Evolutionary conservation across 2,329 filamentous ascomycete species (phyloP).

Genomic region (Curvularia sp.): DNA sequence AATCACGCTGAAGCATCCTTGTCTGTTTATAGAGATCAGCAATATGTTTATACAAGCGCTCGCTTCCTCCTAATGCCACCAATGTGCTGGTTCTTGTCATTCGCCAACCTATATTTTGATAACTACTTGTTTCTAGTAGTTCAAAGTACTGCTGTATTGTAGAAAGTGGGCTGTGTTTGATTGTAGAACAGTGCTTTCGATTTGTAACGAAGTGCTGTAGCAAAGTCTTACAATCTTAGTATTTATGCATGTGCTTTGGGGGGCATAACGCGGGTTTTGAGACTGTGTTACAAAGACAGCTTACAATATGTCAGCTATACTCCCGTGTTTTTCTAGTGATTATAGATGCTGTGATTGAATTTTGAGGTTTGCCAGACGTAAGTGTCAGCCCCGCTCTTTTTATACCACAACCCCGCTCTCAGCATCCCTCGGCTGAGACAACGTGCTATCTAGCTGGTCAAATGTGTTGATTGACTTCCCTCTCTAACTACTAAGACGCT

Average conservation of each 20-base stretch:
- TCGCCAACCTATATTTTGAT: neutral
- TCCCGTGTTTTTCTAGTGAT: neutral
- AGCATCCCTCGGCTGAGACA: neutral
- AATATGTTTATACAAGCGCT: neutral
- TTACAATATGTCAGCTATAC: neutral
- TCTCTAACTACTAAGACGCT: neutral
- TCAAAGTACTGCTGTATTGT: neutral
- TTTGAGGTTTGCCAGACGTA: neutral
- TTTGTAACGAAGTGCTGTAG: neutral
- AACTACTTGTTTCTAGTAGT: neutral
- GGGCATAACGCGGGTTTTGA: too few species aligned
- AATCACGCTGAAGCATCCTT: neutral
- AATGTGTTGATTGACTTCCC: neutral
- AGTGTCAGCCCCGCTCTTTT: slow-evolving; percentile 7
- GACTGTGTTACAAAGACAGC: too few species aligned
- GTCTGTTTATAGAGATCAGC: neutral
- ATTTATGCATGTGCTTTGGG: too few species aligned
- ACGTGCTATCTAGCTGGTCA: neutral
- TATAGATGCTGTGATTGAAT: neutral
- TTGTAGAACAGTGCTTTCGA: neutral
- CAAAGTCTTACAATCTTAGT: too few species aligned
- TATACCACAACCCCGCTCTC: slow-evolving; percentile 5
- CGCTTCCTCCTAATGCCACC: neutral
- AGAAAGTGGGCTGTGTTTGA: neutral
- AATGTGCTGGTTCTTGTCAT: neutral